These are phyloP conservation scores for Penicillium sp. DNA, from an alignment of 2,329 filamentous ascomycete species.

Conservation along the genomic window DNA sequence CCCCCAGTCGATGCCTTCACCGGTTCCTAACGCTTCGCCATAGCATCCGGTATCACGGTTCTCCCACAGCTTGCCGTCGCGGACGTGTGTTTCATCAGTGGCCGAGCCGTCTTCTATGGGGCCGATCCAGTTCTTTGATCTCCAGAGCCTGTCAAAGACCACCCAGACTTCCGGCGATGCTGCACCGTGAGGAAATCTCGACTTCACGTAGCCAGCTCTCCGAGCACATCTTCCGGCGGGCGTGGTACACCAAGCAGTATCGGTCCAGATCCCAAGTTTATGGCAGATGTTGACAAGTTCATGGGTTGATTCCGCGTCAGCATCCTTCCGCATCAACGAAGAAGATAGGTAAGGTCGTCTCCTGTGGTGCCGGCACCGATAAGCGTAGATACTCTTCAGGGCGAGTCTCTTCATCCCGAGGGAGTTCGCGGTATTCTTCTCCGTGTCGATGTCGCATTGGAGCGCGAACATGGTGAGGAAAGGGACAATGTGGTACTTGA, in stretches of 20 bases:
- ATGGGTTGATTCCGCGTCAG: slow-evolving; percentile 62
- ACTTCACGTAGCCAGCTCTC: slow-evolving; percentile 58
- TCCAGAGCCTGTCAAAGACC: slow-evolving; percentile 62
- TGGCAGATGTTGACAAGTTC: slow-evolving; percentile 62
- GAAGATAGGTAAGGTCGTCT: slow-evolving; percentile 61
- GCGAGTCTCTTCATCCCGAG: slow-evolving; percentile 47
- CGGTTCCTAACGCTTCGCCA: slow-evolving; percentile 58
- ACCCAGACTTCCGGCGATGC: slow-evolving; percentile 62
- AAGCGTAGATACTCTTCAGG: slow-evolving; percentile 62
- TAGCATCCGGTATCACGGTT: slow-evolving; percentile 56
- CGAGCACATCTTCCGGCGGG: slow-evolving; percentile 59
- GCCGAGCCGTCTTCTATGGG: slow-evolving; percentile 32
- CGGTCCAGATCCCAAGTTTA: slow-evolving; percentile 61
- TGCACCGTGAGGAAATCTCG: slow-evolving; percentile 51
- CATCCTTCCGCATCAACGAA: slow-evolving; percentile 58
- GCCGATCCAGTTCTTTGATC: slow-evolving; percentile 61
- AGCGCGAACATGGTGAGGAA: slow-evolving; percentile 54
- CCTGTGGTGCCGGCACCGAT: slow-evolving; percentile 64
- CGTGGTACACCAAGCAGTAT: slow-evolving; percentile 63
- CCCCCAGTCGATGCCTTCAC: slow-evolving; percentile 44
- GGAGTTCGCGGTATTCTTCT: slow-evolving; percentile 37
- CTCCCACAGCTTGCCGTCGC: slow-evolving; percentile 59
- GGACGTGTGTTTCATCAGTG: slow-evolving; percentile 30
- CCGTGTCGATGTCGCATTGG: slow-evolving; percentile 48
- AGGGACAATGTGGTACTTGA: slow-evolving; percentile 66